A percentile compares a stretch with the other conserved stretches of the same genome.
phyloP scores from a whole-genome alignment of 139 green algal genomes.

The Chlamydomonas sp. region DNA sequence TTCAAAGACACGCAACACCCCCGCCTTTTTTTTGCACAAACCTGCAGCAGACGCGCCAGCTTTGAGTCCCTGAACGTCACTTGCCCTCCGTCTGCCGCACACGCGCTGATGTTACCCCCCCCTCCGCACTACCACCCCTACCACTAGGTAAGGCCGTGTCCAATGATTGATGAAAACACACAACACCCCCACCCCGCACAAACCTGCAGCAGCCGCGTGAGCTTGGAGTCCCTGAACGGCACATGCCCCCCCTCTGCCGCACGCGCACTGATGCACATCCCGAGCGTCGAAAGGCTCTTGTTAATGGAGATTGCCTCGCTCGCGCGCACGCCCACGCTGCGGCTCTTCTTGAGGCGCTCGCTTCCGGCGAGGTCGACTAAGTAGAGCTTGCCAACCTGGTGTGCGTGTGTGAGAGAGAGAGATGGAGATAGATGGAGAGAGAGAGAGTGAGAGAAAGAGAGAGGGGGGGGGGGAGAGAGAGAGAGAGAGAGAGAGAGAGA shows the following conservation, averaged over 20 bases:
- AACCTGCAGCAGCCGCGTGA: no score
- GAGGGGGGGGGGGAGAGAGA: no score
- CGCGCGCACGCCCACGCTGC: constrained; percentile 42
- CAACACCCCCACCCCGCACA: no score
- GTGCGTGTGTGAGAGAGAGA: constrained; percentile 8
- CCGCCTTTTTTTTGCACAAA: no score
- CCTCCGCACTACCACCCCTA: background rate
- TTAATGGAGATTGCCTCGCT: constrained; percentile 72
- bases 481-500: no score
- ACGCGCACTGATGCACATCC: constrained; percentile 55
- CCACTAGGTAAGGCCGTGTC: no score
- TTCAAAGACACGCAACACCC: no score
- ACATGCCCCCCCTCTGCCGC: constrained; percentile 36
- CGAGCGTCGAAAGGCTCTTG: constrained; percentile 50
- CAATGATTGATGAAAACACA: no score
- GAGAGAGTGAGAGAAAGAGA: background rate
- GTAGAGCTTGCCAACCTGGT: constrained; percentile 86
- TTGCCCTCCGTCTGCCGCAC: constrained; percentile 32
- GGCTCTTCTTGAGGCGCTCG: constrained; percentile 85
- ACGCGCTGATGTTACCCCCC: constrained; percentile 18
- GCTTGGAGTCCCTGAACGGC: constrained; percentile 75
- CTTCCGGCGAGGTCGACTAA: constrained; percentile 93
- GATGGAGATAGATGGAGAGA: no score
- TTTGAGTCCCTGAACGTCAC: constrained; percentile 80
- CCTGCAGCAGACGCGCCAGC: constrained; percentile 68